Base-by-base conservation (phyloP, 257 asterid genomes). In the Lantana camara region DNA sequence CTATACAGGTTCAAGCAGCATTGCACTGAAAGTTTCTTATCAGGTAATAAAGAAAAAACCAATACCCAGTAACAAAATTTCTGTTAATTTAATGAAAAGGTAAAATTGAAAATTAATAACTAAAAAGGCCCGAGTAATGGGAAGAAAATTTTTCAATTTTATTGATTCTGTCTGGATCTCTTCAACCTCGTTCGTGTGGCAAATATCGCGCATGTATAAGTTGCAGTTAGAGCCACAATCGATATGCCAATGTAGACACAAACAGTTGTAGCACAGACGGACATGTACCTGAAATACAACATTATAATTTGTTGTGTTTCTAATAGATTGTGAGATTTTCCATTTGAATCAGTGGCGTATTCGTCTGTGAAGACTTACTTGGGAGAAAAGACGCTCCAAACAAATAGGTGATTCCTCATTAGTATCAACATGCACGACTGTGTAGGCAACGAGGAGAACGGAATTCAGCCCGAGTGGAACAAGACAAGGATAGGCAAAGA, bases 311-410 rank as follows among this genome's bases (percentile, higher is more conserved):
- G 40, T 35, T 35, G 7, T 7, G 4, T 35, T 35, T 4, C 40
- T 7, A 35, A 10, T 5, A 2, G 1, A 2, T 4, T 35, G 40
- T 35, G 7, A 35, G 40, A 4, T 35, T 9, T 4, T 35, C 8
- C 7, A 7, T 35, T 30, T 35, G 40, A 44, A 13, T 14, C 2
- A 19, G 12, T 32, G 20, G 10, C 9, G 19, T 19, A 5, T 9
- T 6, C 3, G 0, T 23, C 32, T 9, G 9, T 10, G 45, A 30
- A 23, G 50, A 69, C 95, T 86, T 83, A 91, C 98, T 91, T 91
- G 4, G 98, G 98, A 51, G 98, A 89, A 67, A 89, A 91, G 72
- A 91, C 98, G 14, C 98, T 91, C 98, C 98, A 91, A 49, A 91
- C 83, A 23, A 91, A 91, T 37, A 89, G 83, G 73, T 91, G 98